Evolutionary conservation across 2,329 filamentous ascomycete genomes (phyloP), one percentile per base, ranked within the genome.

Genomic region (Colletotrichum australisinense): DNA sequence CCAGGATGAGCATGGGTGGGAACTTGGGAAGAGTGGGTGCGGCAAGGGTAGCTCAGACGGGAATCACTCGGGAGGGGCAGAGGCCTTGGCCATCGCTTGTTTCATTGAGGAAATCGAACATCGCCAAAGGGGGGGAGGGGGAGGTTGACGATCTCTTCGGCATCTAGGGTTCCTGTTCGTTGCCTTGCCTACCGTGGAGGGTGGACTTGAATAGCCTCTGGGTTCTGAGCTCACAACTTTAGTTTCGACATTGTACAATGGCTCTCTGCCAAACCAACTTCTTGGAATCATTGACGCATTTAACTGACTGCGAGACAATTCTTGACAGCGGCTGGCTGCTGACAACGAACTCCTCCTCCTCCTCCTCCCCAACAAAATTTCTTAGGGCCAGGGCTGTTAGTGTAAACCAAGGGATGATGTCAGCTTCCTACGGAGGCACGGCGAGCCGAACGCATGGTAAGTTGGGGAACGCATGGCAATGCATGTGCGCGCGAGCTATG

Each of bases 21-120:
- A 63, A 35, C 32, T 12, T 35, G 32, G 32, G 32, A 35, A 35
- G 46, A 53, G 71, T 66, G 71, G 60, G 62, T 62, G 62, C 32
- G n/a, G 67, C 71, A 71, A 53, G 71, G 71, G 67, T 73, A 71
- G 71, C 62, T 73, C 67, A 70, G 46, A 70, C 71, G 71, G 67
- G 71, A 66, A 62, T 71, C 62, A 60, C 19, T 64, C 35, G 55
- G 67, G 71, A 70, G 59, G 62, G 71, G 62, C 55, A 52, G 67
- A 66, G 62, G 67, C 49, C 67, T 73, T 63, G 60, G 49, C 49
- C 60, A 71, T 71, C 28, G 67, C 67, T 73, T 71, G 60, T 73
- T 73, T 73, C 71, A 71, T 60, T 60, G 56, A 60, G 70, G 55
- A 35, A 69, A 60, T 66, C 62, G 55, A 64, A 65, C 22, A 11